Evolutionary conservation across 169 alveolate species (phyloP).

Genomic region (Cytauxzoon felis): DNA sequence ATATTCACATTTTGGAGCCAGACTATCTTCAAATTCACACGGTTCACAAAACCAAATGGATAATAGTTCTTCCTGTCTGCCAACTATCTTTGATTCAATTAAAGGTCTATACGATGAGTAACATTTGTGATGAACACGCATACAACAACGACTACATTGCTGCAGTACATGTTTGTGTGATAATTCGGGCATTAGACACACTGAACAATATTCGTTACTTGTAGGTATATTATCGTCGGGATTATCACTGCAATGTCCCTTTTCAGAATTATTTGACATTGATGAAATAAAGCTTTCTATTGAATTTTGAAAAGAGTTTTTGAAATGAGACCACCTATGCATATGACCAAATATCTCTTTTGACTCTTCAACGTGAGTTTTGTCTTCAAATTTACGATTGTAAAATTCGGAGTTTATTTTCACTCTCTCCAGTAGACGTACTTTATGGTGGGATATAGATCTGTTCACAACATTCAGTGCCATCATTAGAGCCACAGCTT

Average conservation of each 20-base stretch:
- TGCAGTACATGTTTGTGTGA: conserved; percentile 50
- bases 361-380: conserved; percentile 5
- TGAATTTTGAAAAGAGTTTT: background rate
- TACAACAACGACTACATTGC: conserved; percentile 50
- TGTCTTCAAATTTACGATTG: conserved; percentile 4
- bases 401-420: background rate
- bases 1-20: conserved; percentile 14
- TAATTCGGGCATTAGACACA: conserved; percentile 57
- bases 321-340: conserved; percentile 46
- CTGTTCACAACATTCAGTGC: conserved; percentile 10
- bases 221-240: background rate
- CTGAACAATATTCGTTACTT: conserved; percentile 55
- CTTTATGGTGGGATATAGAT: conserved; percentile 15
- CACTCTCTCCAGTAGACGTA: background rate
- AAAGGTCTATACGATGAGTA: conserved; percentile 29
- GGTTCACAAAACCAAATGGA: conserved; percentile 31
- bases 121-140: conserved; percentile 60
- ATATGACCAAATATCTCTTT: background rate
- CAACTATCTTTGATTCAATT: background rate
- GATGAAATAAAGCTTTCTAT: conserved; percentile 10
- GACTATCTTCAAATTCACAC: conserved; percentile 16
- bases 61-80: conserved; percentile 6
- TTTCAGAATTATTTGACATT: background rate
- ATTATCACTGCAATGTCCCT: background rate
- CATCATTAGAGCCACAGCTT: conserved; percentile 13